A percentile compares a stretch with the other conserved stretches of the same genome.
Evolutionary conservation across 1,284 basidiomycete genomes (phyloP).

Genomic region (Bjerkandera adusta): DNA sequence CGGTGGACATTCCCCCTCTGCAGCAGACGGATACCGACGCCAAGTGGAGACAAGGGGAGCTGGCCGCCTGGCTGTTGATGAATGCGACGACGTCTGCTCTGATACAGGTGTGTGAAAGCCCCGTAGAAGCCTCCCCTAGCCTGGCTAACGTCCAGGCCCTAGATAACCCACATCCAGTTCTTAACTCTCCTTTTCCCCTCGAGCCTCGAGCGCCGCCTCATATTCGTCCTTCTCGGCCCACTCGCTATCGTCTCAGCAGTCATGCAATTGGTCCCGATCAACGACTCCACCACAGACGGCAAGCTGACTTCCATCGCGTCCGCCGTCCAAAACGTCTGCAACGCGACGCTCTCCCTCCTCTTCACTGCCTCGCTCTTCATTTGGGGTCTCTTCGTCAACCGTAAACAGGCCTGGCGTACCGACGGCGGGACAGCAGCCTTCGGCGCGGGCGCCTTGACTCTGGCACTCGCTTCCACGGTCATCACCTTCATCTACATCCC

Average conservation of each 20-base stretch:
- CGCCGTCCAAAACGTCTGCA: slow-evolving; percentile 91
- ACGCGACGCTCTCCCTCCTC: slow-evolving; percentile 90
- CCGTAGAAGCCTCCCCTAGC: neutral
- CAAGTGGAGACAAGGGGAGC: slow-evolving; percentile 66
- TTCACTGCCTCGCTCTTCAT: slow-evolving; percentile 89
- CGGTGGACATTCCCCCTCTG: slow-evolving; percentile 75
- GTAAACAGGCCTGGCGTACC: slow-evolving; percentile 90
- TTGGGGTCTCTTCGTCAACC: slow-evolving; percentile 92
- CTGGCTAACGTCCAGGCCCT: slow-evolving; percentile 8
- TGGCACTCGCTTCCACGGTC: slow-evolving; percentile 79
- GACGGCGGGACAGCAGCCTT: slow-evolving; percentile 96
- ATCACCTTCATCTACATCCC: slow-evolving; percentile 88
- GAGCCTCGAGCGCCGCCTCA: slow-evolving; percentile 84
- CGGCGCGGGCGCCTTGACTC: slow-evolving; percentile 75
- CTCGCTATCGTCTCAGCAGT: slow-evolving; percentile 83
- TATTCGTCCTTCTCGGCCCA: slow-evolving; percentile 87
- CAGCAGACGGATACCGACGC: slow-evolving; percentile 29
- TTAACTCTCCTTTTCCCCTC: slow-evolving; percentile 96
- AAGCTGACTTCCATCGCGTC: slow-evolving; percentile 62
- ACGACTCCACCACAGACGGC: slow-evolving; percentile 29
- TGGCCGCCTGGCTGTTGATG: slow-evolving; percentile 85
- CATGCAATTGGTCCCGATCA: slow-evolving; percentile 83
- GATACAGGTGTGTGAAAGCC: slow-evolving; percentile 64
- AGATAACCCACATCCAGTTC: slow-evolving; percentile 99
- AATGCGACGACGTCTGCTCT: slow-evolving; percentile 83